These are phyloP conservation scores for Globisporangium iwayamae DNA, from an alignment of 352 stramenopile genomes.

Conservation along the genomic window DNA sequence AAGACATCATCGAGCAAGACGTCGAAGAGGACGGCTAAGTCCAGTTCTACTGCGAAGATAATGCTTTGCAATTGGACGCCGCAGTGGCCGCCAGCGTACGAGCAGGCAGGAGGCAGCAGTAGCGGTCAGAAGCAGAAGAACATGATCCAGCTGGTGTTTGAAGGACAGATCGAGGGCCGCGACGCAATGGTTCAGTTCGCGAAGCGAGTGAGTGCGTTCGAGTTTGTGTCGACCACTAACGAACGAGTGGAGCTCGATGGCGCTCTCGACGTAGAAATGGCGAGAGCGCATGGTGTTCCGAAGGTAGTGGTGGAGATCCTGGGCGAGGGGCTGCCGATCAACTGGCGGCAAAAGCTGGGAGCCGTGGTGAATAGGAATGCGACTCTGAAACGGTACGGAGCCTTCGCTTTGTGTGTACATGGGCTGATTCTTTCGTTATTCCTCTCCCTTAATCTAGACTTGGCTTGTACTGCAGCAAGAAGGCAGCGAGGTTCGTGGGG, in stretches of 20 bases:
- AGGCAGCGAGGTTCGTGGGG: too few species aligned
- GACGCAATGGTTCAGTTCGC: conserved; percentile 30
- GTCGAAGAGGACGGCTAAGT: background rate
- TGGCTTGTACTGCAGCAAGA: background rate
- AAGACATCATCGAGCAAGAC: background rate
- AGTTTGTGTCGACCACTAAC: conserved; percentile 40
- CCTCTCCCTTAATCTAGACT: background rate
- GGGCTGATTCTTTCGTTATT: background rate
- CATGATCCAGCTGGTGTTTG: conserved; percentile 31
- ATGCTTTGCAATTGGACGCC: conserved; percentile 29
- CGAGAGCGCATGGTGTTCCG: conserved; percentile 31
- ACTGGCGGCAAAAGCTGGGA: conserved; percentile 31
- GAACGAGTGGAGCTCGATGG: conserved; percentile 43
- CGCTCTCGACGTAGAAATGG: conserved; percentile 33
- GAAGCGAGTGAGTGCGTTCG: conserved; percentile 32
- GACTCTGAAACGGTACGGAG: conserved; percentile 1
- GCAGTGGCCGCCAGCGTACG: conserved; percentile 25
- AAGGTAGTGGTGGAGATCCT: conserved; percentile 42
- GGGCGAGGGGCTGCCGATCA: conserved; percentile 46
- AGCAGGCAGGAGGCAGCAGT: background rate
- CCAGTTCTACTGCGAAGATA: background rate
- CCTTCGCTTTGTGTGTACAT: background rate
- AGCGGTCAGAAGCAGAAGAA: conserved; percentile 10
- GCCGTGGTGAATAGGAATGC: background rate
- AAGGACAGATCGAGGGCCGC: conserved; percentile 26